A percentile compares a stretch with the other conserved stretches of the same genome.
These are phyloP conservation scores for Hamamelis virginiana DNA, from an alignment of 164 flowering plant species.

Conservation along the genomic window DNA sequence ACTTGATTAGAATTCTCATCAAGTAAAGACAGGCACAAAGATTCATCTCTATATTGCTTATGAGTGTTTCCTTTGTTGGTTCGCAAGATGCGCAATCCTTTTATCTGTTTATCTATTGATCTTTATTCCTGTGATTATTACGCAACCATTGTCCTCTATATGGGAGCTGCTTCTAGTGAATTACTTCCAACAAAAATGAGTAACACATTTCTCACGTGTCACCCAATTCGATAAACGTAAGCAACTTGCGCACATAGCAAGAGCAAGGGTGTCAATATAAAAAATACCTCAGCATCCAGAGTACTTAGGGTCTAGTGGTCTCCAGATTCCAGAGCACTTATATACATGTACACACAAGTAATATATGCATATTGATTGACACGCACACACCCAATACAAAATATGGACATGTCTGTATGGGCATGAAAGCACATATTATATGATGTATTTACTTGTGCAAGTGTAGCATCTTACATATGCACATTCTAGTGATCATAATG, in stretches of 20 bases:
- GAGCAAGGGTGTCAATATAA: not conserved
- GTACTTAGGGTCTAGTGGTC: not conserved
- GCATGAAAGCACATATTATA: not conserved
- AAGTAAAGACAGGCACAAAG: too few species aligned
- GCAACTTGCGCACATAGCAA: not conserved
- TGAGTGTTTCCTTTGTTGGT: not conserved
- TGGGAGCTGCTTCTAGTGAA: not conserved
- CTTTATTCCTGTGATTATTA: not conserved
- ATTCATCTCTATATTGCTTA: too few species aligned
- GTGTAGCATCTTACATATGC: not conserved
- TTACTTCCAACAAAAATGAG: not conserved
- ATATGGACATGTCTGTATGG: not conserved
- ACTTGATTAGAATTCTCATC: not conserved
- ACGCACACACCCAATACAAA: not conserved
- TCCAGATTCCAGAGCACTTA: not conserved
- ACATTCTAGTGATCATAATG: not conserved
- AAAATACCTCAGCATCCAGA: not conserved
- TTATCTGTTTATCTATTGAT: not conserved
- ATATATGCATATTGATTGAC: not conserved
- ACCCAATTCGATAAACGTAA: not conserved
- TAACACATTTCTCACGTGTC: not conserved
- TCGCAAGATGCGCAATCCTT: not conserved
- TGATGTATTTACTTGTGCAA: not conserved
- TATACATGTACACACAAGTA: not conserved
- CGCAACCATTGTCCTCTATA: not conserved